Conservation (phyloP, 805 yeast species). For the Candida namnaoensis region DNA sequence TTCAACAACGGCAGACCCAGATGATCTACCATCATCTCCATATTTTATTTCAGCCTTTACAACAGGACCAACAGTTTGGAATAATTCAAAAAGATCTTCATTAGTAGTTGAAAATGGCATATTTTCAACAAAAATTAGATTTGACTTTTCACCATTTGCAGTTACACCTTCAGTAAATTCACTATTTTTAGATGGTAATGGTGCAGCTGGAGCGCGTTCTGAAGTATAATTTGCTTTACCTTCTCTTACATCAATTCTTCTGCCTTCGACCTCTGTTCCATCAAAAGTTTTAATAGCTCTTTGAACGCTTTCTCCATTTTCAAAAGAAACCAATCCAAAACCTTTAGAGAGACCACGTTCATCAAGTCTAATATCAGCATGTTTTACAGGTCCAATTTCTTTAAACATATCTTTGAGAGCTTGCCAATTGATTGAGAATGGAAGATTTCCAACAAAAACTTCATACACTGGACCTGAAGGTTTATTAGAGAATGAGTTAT, state of each 20-base stretch:
- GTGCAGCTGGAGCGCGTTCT: slow-evolving; percentile 3
- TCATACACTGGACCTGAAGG: slow-evolving; percentile 36
- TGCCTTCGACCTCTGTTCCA: slow-evolving; percentile 67
- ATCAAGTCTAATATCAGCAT: slow-evolving; percentile 71
- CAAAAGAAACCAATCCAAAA: slow-evolving; percentile 72
- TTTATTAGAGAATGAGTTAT: not conserved
- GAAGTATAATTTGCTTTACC: slow-evolving; percentile 34
- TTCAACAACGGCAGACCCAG: slow-evolving; percentile 82
- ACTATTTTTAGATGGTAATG: slow-evolving; percentile 21
- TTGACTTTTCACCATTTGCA: slow-evolving; percentile 54
- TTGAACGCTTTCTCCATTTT: slow-evolving; percentile 56
- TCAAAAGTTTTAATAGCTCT: slow-evolving; percentile 63
- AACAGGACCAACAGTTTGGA: slow-evolving; percentile 76
- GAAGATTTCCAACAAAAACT: slow-evolving; percentile 74
- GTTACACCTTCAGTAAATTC: slow-evolving; percentile 60
- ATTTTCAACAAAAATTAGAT: slow-evolving; percentile 61
- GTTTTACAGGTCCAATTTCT: slow-evolving; percentile 64
- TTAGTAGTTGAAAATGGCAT: slow-evolving; percentile 86
- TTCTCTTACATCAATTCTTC: slow-evolving; percentile 71
- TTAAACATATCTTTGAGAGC: slow-evolving; percentile 79
- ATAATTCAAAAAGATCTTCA: slow-evolving; percentile 76
- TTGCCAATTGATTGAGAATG: slow-evolving; percentile 78
- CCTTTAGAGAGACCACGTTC: slow-evolving; percentile 76
- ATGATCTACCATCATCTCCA: slow-evolving; percentile 52
- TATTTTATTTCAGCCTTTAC: slow-evolving; percentile 67